Evolutionary conservation across 2,329 filamentous ascomycete genomes (phyloP), one percentile per base, ranked within the genome.

Genomic region (Phoma sp.): DNA sequence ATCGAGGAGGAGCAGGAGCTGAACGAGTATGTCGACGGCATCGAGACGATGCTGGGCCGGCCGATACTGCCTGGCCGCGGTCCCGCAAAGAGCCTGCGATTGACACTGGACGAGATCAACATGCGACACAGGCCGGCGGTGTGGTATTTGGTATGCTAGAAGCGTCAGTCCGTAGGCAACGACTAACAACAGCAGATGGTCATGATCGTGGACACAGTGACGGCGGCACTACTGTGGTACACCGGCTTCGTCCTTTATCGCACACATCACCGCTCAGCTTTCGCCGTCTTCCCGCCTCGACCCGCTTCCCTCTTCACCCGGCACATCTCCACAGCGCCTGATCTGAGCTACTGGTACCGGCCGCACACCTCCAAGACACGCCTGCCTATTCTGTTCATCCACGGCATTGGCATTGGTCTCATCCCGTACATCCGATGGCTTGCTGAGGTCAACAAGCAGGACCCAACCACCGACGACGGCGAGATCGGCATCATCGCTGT

Each of bases 391-490:
- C 73, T 91, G 4, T 90, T 90, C 73, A 79, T 90, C 43, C 88
- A 91, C 62, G 88, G 88, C 15, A 89, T 90, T 43, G 87, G 88
- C 37, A 80, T 91, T 53, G 88, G 88, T 0, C 79, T 91, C 2
- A 83, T 84, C 67, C 82, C 86, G 0, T 89, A 90, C 62, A 76
- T 81, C 12, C 70, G 75, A 15, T 88, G 88, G 64, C 74, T 91
- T 1, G 69, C 74, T 31, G 80, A 82, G 44, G 72, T 90, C 35
- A 78, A 80, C 58, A 68, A 74, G 17, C 56, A 65, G 4, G 69
- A 68, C 6, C 65, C 61, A 1, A 37, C 58, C 9, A 55, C 59
- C 17, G 55, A 69, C 17, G 75, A 80, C 48, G 80, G 78, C 10
- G 74, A 82, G 52, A 75, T 87, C n/a, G 87, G 87, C 21, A 80